Evolutionary conservation across 2,329 filamentous ascomycete species (phyloP).

Genomic region (Volutella citrinella): DNA sequence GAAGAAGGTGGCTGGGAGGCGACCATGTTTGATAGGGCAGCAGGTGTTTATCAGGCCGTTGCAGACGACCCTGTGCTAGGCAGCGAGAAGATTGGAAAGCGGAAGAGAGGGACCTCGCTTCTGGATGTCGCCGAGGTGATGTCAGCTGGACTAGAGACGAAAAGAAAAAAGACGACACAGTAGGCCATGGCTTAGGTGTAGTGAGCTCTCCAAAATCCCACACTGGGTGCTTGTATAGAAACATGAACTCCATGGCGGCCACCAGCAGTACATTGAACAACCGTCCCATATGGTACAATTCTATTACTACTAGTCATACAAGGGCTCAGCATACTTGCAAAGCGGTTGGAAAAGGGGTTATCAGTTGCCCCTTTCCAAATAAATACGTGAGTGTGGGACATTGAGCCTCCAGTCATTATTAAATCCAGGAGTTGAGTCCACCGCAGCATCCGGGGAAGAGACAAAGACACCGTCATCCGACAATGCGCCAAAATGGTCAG

Average conservation of each 20-base stretch:
- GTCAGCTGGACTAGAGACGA: conserved; percentile 44
- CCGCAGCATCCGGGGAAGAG: conserved; percentile 20
- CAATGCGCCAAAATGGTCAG: conserved; percentile 59
- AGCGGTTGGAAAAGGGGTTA: too few relatives aligned
- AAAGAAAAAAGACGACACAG: conserved; percentile 35
- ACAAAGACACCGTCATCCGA: conserved; percentile 60
- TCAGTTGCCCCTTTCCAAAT: conserved; percentile 10
- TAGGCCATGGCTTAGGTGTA: too few relatives aligned
- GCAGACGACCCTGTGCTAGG: conserved; percentile 61
- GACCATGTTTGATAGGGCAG: conserved; percentile 57
- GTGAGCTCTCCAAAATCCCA: too few relatives aligned
- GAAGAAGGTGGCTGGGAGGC: conserved; percentile 61
- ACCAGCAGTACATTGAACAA: too few relatives aligned
- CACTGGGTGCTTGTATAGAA: too few relatives aligned
- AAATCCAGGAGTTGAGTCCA: conserved; percentile 24
- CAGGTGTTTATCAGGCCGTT: conserved; percentile 58
- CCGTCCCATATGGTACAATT: too few relatives aligned
- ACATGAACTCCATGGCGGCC: too few relatives aligned
- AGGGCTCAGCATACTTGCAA: too few relatives aligned
- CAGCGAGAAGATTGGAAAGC: conserved; percentile 53
- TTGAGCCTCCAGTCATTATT: conserved; percentile 33
- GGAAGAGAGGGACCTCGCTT: conserved; percentile 53
- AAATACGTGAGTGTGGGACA: conserved; percentile 33
- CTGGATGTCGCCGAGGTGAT: conserved; percentile 54
- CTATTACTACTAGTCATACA: too few relatives aligned